Base-by-base conservation (phyloP, 2,329 filamentous ascomycete species). In the Sordariomycetes sp. region DNA sequence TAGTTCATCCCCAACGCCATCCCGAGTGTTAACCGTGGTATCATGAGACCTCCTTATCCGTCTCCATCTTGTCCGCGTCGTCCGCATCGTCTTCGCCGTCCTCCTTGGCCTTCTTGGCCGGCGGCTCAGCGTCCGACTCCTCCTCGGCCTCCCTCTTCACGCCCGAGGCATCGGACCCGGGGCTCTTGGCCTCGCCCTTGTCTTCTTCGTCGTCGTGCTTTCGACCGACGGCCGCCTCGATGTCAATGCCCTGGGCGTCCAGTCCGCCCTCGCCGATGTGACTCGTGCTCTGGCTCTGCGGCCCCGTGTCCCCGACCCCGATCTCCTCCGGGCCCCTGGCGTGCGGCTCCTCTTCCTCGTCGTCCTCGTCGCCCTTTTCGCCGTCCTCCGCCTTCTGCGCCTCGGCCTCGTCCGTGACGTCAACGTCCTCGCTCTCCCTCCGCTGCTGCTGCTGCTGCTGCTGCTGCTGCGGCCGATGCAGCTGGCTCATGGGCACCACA, bases 261-360 rank as follows among this genome's bases (percentile, higher is more conserved):
- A 70, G 46, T 24, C 59, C 36, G 21, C 48, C 51, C 29, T 63
- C 56, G 36, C 64, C 54, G 16, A 59, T 50, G 37, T 55, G 54
- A 33, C 51, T 58, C 26, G 54, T 62, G 12, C 53, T 61, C 35
- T 58, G 62, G 34, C 43, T 60, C 57, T 85, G 88, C 8, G 84
- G 79, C 0, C 92, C 92, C 43, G 86, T 82, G 52, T 98, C 92
- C 46, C 85, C 79, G 39, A 87, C 77, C 5, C 88, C 90, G 33
- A 96, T 82, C 45, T 86, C 72, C 20, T 86, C 77, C 0, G 92
- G 92, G 0, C 90, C 90, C 26, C 86, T 72, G 1, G 84, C 86
- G 57, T 94, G 86, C 5, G 87, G 85, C 34, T 77, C 68, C 39
- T 73, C 70, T 6, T 74, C 68, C 12, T 72, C 70, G 20, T 62